Percentiles rank a stretch among this genome's conserved stretches.
Conservation (phyloP, 192 early-diverging fungal species). For the Cladochytrium replicatum region DNA sequence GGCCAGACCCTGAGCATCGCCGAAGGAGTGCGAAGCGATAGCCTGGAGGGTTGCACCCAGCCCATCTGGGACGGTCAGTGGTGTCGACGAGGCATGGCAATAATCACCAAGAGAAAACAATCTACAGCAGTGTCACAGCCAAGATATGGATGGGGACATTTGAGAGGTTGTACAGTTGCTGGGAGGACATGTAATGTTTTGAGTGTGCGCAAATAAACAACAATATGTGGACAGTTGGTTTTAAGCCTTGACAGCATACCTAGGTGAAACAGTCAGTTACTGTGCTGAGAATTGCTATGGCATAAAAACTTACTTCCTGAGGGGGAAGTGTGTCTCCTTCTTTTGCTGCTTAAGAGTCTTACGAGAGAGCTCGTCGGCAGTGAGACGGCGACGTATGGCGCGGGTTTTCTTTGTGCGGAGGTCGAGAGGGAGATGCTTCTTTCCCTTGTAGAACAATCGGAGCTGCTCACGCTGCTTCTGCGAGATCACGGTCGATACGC, state of each 20-base stretch:
- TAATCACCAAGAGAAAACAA: no score
- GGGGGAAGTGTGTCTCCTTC: constrained; percentile 82
- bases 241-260: constrained; percentile 42
- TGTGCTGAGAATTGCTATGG: neutral
- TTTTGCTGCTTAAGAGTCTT: constrained; percentile 87
- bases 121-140: no score
- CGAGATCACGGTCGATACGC: constrained; percentile 91
- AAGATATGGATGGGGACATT: no score
- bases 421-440: constrained; percentile 93
- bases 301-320: constrained; percentile 65
- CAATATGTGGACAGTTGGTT: no score
- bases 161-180: no score
- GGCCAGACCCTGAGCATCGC: no score
- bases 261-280: neutral
- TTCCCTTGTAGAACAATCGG: constrained; percentile 82
- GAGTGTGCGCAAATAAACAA: no score
- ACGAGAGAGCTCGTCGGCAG: constrained; percentile 61
- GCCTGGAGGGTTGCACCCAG: no score
- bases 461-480: constrained; percentile 85
- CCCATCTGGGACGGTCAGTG: no score
- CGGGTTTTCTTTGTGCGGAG: constrained; percentile 98
- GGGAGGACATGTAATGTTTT: no score
- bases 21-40: no score
- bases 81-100: no score
- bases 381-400: constrained; percentile 92